Conservation (phyloP, 495 filamentous ascomycete species). For the Acidiella bohemica region DNA sequence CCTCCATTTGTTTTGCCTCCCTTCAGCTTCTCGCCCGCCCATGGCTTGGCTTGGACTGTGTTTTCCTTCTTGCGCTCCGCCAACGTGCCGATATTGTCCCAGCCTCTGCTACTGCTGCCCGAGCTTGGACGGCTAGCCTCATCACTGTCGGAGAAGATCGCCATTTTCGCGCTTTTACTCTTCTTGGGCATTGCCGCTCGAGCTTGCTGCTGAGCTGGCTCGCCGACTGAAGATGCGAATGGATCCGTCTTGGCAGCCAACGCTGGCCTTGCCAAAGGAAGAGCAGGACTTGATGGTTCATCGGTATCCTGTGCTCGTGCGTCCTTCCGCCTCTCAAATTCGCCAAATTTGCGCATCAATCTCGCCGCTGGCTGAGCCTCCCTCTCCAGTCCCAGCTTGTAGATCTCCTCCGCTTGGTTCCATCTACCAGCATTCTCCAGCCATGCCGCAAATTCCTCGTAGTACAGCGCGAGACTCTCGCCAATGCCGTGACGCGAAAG, state of each 20-base stretch:
- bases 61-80: conserved; percentile 92
- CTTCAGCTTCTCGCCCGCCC: conserved; percentile 84
- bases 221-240: conserved; percentile 40
- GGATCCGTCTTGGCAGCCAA: conserved; percentile 77
- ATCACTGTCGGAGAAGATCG: conserved; percentile 75
- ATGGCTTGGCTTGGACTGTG: conserved; percentile 68
- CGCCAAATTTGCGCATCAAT: conserved; percentile 71
- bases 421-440: conserved; percentile 74
- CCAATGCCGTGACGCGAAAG: conserved; percentile 78
- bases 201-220: conserved; percentile 51
- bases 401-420: conserved; percentile 89
- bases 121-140: conserved; percentile 22
- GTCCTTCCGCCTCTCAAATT: conserved; percentile 71
- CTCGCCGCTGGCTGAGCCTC: conserved; percentile 75
- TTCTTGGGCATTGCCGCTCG: conserved; percentile 44
- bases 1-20: conserved; percentile 63
- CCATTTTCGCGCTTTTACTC: conserved; percentile 61
- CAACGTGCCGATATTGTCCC: conserved; percentile 81
- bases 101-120: conserved; percentile 46
- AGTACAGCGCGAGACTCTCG: conserved; percentile 80
- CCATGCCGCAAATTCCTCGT: conserved; percentile 93
- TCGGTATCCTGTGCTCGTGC: conserved; percentile 41
- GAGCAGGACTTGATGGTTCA: conserved; percentile 69
- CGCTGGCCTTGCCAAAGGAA: conserved; percentile 72
- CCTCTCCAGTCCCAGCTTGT: conserved; percentile 69